These are phyloP conservation scores for Rhododendron simsii DNA, from an alignment of 148 eudicot genomes.

Conservation along the genomic window DNA sequence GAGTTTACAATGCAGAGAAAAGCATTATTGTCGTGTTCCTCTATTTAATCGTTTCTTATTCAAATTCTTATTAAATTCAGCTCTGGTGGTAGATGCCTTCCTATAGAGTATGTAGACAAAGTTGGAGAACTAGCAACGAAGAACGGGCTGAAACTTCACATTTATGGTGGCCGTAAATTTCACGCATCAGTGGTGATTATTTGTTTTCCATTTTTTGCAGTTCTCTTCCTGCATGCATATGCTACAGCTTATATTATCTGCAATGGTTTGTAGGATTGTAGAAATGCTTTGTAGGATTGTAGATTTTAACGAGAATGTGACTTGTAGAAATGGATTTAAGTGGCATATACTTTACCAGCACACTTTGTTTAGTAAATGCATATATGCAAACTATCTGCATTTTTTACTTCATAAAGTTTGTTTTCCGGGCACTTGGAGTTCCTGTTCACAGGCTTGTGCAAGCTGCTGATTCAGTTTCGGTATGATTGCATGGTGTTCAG, in stretches of 20 bases:
- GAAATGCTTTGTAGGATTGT: too few relatives aligned
- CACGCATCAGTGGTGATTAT: conserved; percentile 80
- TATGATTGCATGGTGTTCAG: conserved; percentile 23
- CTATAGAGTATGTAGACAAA: conserved; percentile 26
- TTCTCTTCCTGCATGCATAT: neutral
- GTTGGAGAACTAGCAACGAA: conserved; percentile 87
- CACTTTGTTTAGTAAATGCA: neutral
- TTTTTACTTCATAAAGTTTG: neutral
- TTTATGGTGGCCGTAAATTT: conserved; percentile 92
- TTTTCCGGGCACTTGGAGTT: conserved; percentile 78
- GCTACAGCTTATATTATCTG: neutral
- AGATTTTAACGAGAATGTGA: neutral
- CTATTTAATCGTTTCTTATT: neutral
- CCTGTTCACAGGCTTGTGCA: conserved; percentile 80
- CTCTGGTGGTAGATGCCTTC: conserved; percentile 81
- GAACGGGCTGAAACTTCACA: conserved; percentile 86
- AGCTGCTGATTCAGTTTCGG: conserved; percentile 96
- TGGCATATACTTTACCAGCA: neutral
- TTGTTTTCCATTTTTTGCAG: neutral
- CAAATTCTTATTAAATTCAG: conserved; percentile 28
- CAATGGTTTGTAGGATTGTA: too few relatives aligned
- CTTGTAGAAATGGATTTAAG: neutral
- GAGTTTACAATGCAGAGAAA: neutral
- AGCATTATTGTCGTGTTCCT: neutral
- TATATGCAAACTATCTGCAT: neutral